Conservation (phyloP, 768 basidiomycete genomes). For the Suillus alpinus region DNA sequence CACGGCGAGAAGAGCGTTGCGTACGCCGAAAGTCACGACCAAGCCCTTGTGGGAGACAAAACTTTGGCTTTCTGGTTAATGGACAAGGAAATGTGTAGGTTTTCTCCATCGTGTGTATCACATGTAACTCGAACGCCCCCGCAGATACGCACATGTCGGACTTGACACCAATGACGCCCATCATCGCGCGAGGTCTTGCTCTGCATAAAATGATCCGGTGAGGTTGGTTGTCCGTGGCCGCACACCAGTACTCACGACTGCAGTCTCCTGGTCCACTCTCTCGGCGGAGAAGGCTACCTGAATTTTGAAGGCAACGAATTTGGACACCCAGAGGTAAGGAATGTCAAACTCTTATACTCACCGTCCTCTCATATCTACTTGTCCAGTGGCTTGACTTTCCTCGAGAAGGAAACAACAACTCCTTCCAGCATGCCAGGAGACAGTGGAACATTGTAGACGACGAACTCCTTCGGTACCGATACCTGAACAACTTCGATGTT, state of each 20-base stretch:
- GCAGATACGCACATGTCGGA: constrained; percentile 94
- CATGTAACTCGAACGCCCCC: constrained; percentile 1
- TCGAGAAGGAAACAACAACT: constrained; percentile 91
- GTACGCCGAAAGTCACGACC: constrained; percentile 95
- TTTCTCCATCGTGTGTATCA: background rate
- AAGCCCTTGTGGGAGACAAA: constrained; percentile 98
- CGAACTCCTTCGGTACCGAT: constrained; percentile 80
- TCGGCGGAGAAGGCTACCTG: constrained; percentile 96
- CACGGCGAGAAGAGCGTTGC: constrained; percentile 89
- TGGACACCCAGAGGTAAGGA: constrained; percentile 87
- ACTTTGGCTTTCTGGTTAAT: constrained; percentile 99
- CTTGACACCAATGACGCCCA: constrained; percentile 72
- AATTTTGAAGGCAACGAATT: constrained; percentile 99
- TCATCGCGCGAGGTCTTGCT: constrained; percentile 85
- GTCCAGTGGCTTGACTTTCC: constrained; percentile 98
- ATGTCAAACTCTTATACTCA: background rate
- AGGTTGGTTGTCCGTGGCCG: constrained; percentile 12
- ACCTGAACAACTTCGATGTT: constrained; percentile 89
- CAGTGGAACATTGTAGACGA: constrained; percentile 98
- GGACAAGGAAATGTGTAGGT: constrained; percentile 99
- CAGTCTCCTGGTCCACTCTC: constrained; percentile 84
- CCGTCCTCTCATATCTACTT: background rate
- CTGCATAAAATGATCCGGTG: constrained; percentile 98
- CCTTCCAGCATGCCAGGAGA: constrained; percentile 94
- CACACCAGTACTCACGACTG: constrained; percentile 3